These are phyloP conservation scores for Abrus precatorius DNA, from an alignment of 306 rosid genomes.

Conservation along the genomic window DNA sequence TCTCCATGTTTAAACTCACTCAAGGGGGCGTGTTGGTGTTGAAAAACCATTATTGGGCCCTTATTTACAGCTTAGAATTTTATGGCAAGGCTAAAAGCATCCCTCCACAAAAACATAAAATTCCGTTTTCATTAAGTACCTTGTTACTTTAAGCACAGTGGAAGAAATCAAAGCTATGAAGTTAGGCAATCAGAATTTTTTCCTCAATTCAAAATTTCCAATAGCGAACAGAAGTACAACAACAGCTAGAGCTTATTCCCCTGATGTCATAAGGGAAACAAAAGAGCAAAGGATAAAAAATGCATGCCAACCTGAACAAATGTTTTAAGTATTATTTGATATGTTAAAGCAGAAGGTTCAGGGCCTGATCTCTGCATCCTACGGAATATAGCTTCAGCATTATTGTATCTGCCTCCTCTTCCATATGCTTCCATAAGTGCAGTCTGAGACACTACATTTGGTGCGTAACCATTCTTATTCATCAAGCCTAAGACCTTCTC, in stretches of 20 bases:
- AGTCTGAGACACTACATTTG: constrained; percentile 85
- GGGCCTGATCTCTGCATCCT: constrained; percentile 92
- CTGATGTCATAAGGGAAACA: neutral
- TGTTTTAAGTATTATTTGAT: constrained; percentile 84
- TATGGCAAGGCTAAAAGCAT: neutral
- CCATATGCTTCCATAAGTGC: constrained; percentile 99
- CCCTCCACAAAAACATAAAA: neutral
- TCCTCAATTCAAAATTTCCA: constrained; percentile 14
- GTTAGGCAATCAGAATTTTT: neutral
- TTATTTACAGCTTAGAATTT: neutral
- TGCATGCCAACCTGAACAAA: constrained; percentile 73
- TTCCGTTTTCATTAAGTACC: constrained; percentile 1
- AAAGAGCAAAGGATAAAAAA: neutral
- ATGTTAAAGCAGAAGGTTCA: constrained; percentile 89
- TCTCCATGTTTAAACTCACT: constrained; percentile 22
- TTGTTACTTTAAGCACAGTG: neutral
- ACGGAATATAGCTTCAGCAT: constrained; percentile 94
- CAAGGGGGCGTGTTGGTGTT: neutral
- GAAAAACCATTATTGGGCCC: neutral
- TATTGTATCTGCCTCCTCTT: constrained; percentile 74
- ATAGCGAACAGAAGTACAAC: neutral
- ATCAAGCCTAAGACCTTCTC: constrained; percentile 76
- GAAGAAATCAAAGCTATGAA: constrained; percentile 11
- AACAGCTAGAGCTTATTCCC: neutral
- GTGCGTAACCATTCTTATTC: constrained; percentile 76